Conservation (phyloP, 2,329 filamentous ascomycete genomes). For the Trichophyton verrucosum region DNA sequence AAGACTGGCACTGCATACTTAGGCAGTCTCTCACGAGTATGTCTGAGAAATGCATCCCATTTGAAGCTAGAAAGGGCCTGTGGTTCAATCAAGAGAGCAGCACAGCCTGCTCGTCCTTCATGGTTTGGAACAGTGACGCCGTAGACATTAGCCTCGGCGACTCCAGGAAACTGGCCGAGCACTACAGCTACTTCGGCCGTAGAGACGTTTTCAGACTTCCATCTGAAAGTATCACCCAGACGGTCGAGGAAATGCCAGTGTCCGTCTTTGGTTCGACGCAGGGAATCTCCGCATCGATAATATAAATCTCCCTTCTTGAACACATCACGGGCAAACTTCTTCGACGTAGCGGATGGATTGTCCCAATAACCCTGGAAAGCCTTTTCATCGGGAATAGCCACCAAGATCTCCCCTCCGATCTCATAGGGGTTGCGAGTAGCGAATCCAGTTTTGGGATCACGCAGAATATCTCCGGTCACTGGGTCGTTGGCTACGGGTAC, state of each 20-base stretch:
- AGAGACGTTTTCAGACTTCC: slow-evolving; percentile 59
- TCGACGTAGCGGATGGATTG: slow-evolving; percentile 52
- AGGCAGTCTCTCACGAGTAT: slow-evolving; percentile 49
- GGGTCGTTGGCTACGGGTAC: slow-evolving; percentile 58
- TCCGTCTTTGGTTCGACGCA: slow-evolving; percentile 50
- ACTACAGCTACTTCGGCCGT: slow-evolving; percentile 56
- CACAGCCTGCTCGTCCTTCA: slow-evolving; percentile 57
- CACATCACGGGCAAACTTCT: slow-evolving; percentile 54
- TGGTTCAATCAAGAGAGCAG: slow-evolving; percentile 43
- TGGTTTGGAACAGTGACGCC: slow-evolving; percentile 53
- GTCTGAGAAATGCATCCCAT: slow-evolving; percentile 47
- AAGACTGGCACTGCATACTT: slow-evolving; percentile 67
- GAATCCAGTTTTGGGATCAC: slow-evolving; percentile 57
- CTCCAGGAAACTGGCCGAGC: slow-evolving; percentile 45
- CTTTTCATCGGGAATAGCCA: slow-evolving; percentile 46
- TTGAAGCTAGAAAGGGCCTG: slow-evolving; percentile 41
- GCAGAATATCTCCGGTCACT: slow-evolving; percentile 52
- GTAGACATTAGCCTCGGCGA: slow-evolving; percentile 58
- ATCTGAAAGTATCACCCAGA: slow-evolving; percentile 61
- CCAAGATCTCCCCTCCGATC: slow-evolving; percentile 62
- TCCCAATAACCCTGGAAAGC: slow-evolving; percentile 59
- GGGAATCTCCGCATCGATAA: slow-evolving; percentile 56
- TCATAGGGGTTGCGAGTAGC: slow-evolving; percentile 51
- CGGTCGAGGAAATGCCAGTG: slow-evolving; percentile 59
- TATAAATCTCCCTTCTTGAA: slow-evolving; percentile 56